Percentiles rank a stretch among this genome's conserved stretches.
phyloP scores from a whole-genome alignment of 2,329 filamentous ascomycete species.

The Cladosporium sp. region DNA sequence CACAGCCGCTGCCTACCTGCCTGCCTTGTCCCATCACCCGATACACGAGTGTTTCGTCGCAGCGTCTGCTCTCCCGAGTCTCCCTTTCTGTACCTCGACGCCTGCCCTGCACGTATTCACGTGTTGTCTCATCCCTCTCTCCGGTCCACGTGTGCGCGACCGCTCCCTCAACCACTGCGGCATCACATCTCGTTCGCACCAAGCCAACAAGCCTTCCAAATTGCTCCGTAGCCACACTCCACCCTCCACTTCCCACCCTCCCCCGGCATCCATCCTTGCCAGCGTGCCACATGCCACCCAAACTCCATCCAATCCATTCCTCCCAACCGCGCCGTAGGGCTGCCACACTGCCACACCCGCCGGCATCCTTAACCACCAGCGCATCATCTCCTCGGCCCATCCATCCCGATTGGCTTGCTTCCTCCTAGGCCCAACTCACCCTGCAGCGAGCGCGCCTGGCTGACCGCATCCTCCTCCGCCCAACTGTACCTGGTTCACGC shows the following conservation, averaged over 20 bases:
- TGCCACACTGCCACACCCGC: conserved; percentile 9
- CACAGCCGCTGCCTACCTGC: background rate
- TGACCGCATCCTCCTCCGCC: conserved; percentile 18
- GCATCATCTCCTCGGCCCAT: background rate
- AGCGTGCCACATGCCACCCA: conserved; percentile 8
- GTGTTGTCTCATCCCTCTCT: background rate
- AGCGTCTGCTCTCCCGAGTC: background rate
- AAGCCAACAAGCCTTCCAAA: background rate
- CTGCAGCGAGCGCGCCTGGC: conserved; percentile 13
- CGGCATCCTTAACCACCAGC: conserved; percentile 9
- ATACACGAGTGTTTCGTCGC: background rate
- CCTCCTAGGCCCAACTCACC: background rate
- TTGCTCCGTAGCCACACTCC: background rate
- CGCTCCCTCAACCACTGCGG: background rate
- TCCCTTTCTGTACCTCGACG: background rate
- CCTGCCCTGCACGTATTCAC: background rate
- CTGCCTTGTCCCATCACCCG: background rate
- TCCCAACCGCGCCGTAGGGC: conserved; percentile 6
- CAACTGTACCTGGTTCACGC: conserved; percentile 10
- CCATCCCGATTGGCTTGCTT: conserved; percentile 1
- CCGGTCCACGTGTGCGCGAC: background rate
- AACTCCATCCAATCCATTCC: background rate
- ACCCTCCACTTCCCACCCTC: background rate
- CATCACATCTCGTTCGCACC: background rate
- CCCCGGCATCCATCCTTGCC: background rate